These are phyloP conservation scores for Leccinum truebloodii DNA, from an alignment of 768 basidiomycete species.

Conservation along the genomic window DNA sequence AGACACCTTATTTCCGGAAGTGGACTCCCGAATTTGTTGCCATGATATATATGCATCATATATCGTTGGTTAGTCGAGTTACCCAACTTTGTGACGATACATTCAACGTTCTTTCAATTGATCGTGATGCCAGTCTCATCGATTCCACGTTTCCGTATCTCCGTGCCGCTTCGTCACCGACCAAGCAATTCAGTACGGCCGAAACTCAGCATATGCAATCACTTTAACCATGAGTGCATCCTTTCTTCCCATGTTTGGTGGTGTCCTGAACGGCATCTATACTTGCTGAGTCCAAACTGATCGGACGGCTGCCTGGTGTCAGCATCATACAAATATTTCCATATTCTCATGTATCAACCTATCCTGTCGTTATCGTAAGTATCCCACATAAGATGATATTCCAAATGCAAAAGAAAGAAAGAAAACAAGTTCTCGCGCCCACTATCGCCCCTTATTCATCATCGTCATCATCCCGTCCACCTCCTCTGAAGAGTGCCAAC, in stretches of 20 bases:
- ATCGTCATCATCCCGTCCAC: slow-evolving; percentile 60
- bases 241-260: background rate
- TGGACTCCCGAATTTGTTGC: background rate
- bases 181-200: background rate
- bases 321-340: background rate
- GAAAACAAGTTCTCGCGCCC: background rate
- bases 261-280: background rate
- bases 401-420: background rate
- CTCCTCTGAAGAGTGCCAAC: slow-evolving; percentile 71
- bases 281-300: background rate
- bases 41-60: background rate
- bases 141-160: background rate
- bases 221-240: background rate
- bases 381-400: background rate
- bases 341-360: background rate
- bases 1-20: background rate
- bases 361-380: background rate
- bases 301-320: background rate
- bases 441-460: slow-evolving; percentile 20
- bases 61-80: background rate
- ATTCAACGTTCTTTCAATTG: background rate
- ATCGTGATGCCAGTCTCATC: background rate
- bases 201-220: background rate
- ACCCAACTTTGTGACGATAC: background rate
- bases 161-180: background rate